A percentile compares a stretch with the other conserved stretches of the same genome.
phyloP scores from a whole-genome alignment of 768 basidiomycete species.

The Chlorophyllum brunneum region DNA sequence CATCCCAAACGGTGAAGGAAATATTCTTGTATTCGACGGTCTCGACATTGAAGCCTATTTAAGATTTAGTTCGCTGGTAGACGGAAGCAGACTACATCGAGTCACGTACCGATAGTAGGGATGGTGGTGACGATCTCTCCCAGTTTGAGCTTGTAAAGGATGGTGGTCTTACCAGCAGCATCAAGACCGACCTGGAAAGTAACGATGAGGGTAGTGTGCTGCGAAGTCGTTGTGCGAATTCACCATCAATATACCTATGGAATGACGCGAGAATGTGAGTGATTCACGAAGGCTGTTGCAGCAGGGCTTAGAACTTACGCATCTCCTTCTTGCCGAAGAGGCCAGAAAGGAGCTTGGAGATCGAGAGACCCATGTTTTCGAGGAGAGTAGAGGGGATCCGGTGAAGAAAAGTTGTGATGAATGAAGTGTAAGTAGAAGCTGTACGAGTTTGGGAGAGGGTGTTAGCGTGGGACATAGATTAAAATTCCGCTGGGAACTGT shows the following conservation, averaged over 20 bases:
- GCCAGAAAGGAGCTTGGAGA: conserved; percentile 72
- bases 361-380: conserved; percentile 69
- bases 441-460: conserved; percentile 21
- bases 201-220: conserved; percentile 15
- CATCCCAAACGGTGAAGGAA: conserved; percentile 99
- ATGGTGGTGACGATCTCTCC: conserved; percentile 99
- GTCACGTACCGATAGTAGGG: conserved; percentile 90
- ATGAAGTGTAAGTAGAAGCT: conserved; percentile 23
- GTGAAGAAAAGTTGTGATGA: conserved; percentile 29
- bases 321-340: conserved; percentile 99
- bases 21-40: conserved; percentile 99
- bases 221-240: conserved; percentile 20
- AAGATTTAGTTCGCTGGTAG: conserved; percentile 18
- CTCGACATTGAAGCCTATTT: conserved; percentile 98
- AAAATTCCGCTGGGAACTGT: conserved; percentile 36
- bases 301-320: conserved; percentile 62
- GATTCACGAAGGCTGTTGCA: conserved; percentile 24
- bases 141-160: conserved; percentile 98
- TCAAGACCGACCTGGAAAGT: conserved; percentile 88
- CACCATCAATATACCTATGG: conserved; percentile 94
- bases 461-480: conserved; percentile 43
- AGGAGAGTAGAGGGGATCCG: conserved; percentile 27
- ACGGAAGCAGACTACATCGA: conserved; percentile 12
- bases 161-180: conserved; percentile 98
- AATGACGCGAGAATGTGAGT: conserved; percentile 25